A percentile compares a stretch with the other conserved stretches of the same genome.
These are phyloP conservation scores for Stephania cephalantha DNA, from an alignment of 164 flowering plant genomes.

Conservation along the genomic window DNA sequence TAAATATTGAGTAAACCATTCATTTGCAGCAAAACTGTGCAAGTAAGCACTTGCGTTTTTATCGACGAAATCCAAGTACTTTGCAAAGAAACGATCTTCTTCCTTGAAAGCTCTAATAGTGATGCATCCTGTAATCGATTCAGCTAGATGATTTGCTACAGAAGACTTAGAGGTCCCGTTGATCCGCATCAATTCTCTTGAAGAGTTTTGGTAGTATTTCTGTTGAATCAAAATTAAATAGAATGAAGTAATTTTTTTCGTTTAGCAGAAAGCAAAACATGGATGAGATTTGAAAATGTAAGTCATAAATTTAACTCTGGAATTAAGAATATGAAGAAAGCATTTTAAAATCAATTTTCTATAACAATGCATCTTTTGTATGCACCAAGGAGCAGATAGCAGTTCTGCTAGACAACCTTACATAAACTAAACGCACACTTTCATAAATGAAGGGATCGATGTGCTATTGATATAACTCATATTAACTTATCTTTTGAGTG, in stretches of 20 bases:
- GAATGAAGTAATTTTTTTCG: too few species aligned
- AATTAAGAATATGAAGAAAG: too few species aligned
- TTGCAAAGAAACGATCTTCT: slow-evolving; percentile 47
- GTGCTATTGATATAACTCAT: too few species aligned
- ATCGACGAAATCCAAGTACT: slow-evolving; percentile 48
- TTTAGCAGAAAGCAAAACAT: neutral
- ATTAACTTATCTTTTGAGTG: too few species aligned
- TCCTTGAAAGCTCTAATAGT: slow-evolving; percentile 64
- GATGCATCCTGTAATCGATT: slow-evolving; percentile 58
- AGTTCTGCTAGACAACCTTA: too few species aligned
- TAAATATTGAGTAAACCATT: slow-evolving; percentile 71
- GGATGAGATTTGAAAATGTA: neutral
- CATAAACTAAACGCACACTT: too few species aligned
- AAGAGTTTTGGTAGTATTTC: slow-evolving; percentile 66
- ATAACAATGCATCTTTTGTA: too few species aligned
- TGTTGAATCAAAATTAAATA: slow-evolving; percentile 12
- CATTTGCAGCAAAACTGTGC: slow-evolving; percentile 66
- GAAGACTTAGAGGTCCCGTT: slow-evolving; percentile 62
- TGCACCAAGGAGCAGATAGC: too few species aligned
- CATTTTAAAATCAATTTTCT: too few species aligned
- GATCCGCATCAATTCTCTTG: slow-evolving; percentile 72
- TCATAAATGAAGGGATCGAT: too few species aligned
- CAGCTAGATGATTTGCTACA: slow-evolving; percentile 52
- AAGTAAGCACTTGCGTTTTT: slow-evolving; percentile 61
- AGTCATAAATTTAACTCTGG: too few species aligned